Base-by-base conservation (phyloP, 306 rosid genomes). In the Inga laurina region DNA sequence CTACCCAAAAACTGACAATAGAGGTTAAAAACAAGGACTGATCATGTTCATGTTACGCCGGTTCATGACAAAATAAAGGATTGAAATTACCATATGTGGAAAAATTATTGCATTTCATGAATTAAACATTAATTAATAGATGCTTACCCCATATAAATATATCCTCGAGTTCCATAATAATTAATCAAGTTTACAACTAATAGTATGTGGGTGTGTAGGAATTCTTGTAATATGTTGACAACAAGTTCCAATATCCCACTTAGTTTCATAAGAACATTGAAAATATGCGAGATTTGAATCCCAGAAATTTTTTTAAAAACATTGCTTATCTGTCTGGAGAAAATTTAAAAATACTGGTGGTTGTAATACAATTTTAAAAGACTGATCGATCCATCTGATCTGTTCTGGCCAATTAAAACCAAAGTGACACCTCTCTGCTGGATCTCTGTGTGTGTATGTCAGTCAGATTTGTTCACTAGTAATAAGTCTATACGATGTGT, bases 391-490 rank as follows among this genome's bases (percentile, higher is more conserved):
- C 44, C 64, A 64, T 56, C 72, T 69, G 69, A 64, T 56, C 64
- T 69, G 69, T 68, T 22, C 21, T 52, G 67, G 62, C 2, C 57
- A 52, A 46, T 59, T 81, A 80, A 80, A 83, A 81, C 32, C 65
- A 45, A 62, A 65, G 72, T 84, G 83, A 83, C 83, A 83, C 49
- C 83, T 51, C 81, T 83, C 59, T 80, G 82, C 87, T 84, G 85
- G 89, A 87, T 84, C 84, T 87, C 84, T 81, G 82, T 79, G 9
- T 8, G 21, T 54, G 18, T 54, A 2, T 54, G 3, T 93, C 89
- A 89, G 94, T 91, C 91, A 89, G 93, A 92, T 86, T 86, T 86
- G 85, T 88, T 79, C 89, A 83, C 87, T 91, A 2, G 52, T 69
- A 2, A 32, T 72, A 88, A 54, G 81, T 77, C 85, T 81, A 88